A percentile compares a stretch with the other conserved stretches of the same genome.
Conservation (phyloP, 495 filamentous ascomycete species). For the Penicillium nucicola region DNA sequence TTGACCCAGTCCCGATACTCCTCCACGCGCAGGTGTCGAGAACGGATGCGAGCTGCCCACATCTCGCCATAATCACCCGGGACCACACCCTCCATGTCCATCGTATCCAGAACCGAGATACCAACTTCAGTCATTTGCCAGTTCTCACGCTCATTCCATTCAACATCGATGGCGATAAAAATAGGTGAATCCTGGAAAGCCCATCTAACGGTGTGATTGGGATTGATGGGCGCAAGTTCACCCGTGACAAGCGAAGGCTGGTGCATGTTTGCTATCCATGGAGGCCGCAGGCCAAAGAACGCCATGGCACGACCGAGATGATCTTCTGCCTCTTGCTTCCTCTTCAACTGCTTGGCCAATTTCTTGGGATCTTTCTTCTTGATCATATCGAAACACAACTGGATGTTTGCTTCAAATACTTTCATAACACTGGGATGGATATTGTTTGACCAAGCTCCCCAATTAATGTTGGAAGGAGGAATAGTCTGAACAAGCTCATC, state of each 20-base stretch:
- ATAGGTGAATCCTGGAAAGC: conserved; percentile 55
- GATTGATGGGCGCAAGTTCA: conserved; percentile 28
- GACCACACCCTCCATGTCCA: conserved; percentile 45
- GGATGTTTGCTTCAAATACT: conserved; percentile 46
- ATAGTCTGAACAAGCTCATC: conserved; percentile 32
- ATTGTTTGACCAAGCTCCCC: conserved; percentile 25
- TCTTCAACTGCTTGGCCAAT: not conserved
- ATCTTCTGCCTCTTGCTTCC: not conserved
- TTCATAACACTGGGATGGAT: conserved; percentile 43
- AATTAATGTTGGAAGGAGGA: conserved; percentile 9
- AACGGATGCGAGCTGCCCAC: conserved; percentile 64
- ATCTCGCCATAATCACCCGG: conserved; percentile 58
- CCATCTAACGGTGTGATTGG: conserved; percentile 34
- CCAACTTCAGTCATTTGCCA: conserved; percentile 78
- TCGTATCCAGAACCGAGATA: conserved; percentile 75
- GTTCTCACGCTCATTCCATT: conserved; percentile 68
- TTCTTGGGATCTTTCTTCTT: not conserved
- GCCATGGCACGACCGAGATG: conserved; percentile 2
- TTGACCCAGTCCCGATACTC: conserved; percentile 69
- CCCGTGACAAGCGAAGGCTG: conserved; percentile 1
- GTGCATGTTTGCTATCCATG: not conserved
- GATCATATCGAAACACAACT: not conserved
- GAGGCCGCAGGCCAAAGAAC: conserved; percentile 11
- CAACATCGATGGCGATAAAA: conserved; percentile 78
- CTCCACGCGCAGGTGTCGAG: conserved; percentile 70